Evolutionary conservation across 2,329 filamentous ascomycete species (phyloP).

Genomic region (Claviceps citrina): DNA sequence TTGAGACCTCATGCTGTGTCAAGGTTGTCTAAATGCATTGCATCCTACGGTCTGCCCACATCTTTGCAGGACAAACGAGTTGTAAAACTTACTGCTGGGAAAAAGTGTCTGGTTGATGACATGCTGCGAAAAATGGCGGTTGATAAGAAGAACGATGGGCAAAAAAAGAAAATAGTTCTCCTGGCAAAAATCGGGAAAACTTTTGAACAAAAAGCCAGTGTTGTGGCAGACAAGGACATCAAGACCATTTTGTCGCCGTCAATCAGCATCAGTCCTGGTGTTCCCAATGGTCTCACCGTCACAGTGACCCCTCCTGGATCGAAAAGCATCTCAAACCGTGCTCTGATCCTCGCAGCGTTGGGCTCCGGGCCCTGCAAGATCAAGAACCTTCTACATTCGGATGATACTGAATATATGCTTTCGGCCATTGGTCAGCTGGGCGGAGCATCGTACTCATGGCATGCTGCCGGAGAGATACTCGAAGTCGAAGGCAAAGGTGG

Average conservation of each 20-base stretch:
- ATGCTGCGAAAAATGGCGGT: slow-evolving; percentile 88
- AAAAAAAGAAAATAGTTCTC: slow-evolving; percentile 89
- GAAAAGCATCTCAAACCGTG: slow-evolving; percentile 94
- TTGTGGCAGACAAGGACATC: slow-evolving; percentile 76
- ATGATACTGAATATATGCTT: slow-evolving; percentile 95
- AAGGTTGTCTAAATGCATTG: slow-evolving; percentile 78
- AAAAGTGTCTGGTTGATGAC: slow-evolving; percentile 72
- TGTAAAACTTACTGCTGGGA: slow-evolving; percentile 67
- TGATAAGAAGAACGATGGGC: slow-evolving; percentile 96
- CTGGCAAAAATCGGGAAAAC: slow-evolving; percentile 81
- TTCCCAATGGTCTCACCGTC: slow-evolving; percentile 49
- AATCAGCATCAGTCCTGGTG: slow-evolving; percentile 56
- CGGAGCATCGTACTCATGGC: slow-evolving; percentile 83
- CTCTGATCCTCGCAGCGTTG: slow-evolving; percentile 82
- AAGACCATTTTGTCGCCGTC: slow-evolving; percentile 69
- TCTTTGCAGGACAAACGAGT: slow-evolving; percentile 73
- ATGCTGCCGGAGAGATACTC: slow-evolving; percentile 82
- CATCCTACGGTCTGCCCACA: slow-evolving; percentile 82
- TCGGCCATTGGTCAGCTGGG: slow-evolving; percentile 74
- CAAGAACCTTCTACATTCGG: slow-evolving; percentile 85
- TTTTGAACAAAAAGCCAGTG: slow-evolving; percentile 72
- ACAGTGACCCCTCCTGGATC: slow-evolving; percentile 83
- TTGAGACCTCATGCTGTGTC: slow-evolving; percentile 77
- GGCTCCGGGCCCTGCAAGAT: slow-evolving; percentile 75
- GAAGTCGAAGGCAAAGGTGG: slow-evolving; percentile 87